Percentiles rank a stretch among this genome's conserved stretches.
phyloP scores from a whole-genome alignment of 495 filamentous ascomycete species.

The Pseudevernia furfuracea region DNA sequence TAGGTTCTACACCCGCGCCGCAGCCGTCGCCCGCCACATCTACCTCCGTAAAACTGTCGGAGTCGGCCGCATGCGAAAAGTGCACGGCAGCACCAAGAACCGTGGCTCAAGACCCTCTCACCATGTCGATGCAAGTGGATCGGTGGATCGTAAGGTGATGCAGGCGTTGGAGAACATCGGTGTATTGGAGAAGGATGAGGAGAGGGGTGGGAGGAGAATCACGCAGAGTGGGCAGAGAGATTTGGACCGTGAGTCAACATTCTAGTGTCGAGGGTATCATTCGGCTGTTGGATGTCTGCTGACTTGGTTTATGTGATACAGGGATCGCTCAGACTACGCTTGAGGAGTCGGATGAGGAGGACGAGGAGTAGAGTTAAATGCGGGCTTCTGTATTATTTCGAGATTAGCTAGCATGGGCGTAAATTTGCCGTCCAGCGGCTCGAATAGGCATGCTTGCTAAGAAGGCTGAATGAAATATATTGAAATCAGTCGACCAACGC shows the following conservation, averaged over 20 bases:
- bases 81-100: constrained; percentile 95
- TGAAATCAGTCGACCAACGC: not conserved
- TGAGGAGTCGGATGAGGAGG: constrained; percentile 62
- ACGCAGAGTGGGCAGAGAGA: constrained; percentile 96
- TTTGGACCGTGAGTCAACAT: constrained; percentile 67
- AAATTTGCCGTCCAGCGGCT: not conserved
- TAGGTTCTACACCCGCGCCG: constrained; percentile 95
- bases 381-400: not conserved
- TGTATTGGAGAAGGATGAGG: constrained; percentile 91
- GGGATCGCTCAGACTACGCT: constrained; percentile 67
- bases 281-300: not conserved
- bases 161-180: constrained; percentile 98
- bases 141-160: constrained; percentile 91
- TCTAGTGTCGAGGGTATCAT: not conserved
- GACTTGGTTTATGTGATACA: constrained; percentile 15
- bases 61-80: constrained; percentile 85
- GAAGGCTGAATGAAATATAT: not conserved
- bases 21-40: constrained; percentile 91
- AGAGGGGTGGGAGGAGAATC: constrained; percentile 93
- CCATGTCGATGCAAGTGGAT: constrained; percentile 91
- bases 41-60: constrained; percentile 99
- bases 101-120: constrained; percentile 83
- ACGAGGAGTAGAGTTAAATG: constrained; percentile 36
- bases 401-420: not conserved
- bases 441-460: not conserved